phyloP scores from a whole-genome alignment of 345 rosid species.

The Geranium brycei region DNA sequence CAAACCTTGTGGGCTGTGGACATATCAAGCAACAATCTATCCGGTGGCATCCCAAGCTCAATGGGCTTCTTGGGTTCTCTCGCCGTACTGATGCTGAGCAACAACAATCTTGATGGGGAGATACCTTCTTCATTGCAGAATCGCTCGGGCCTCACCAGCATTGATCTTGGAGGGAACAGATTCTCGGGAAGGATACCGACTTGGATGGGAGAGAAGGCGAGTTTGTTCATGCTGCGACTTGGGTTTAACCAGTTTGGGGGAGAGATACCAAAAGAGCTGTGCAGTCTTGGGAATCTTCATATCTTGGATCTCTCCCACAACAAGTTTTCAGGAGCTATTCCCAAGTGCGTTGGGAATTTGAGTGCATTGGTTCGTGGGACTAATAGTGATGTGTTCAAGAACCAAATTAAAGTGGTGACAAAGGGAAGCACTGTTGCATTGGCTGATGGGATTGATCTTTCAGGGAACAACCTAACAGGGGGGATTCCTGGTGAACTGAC shows the following conservation, averaged over 20 bases:
- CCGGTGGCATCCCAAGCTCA: constrained; percentile 32
- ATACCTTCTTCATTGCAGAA: constrained; percentile 40
- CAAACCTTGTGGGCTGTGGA: constrained; percentile 34
- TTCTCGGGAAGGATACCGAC: no score
- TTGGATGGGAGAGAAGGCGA: no score
- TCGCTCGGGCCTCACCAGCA: constrained; percentile 28
- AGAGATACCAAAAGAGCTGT: constrained; percentile 4
- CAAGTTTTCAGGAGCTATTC: constrained; percentile 30
- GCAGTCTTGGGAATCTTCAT: constrained; percentile 27
- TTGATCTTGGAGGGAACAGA: constrained; percentile 2
- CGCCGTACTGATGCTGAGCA: constrained; percentile 27
- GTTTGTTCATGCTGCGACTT: no score
- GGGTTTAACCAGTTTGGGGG: no score
- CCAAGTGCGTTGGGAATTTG: constrained; percentile 30
- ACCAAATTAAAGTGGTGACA: constrained; percentile 20
- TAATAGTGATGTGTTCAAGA: constrained; percentile 20
- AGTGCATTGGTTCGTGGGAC: constrained; percentile 18
- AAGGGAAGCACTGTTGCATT: constrained; percentile 18
- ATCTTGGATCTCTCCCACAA: constrained; percentile 38
- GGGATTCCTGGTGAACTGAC: no score
- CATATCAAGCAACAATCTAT: constrained; percentile 29
- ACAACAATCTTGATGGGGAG: constrained; percentile 30
- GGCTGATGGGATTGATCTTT: no score
- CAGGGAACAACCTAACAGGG: no score
- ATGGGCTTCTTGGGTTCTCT: constrained; percentile 31